Conservation (phyloP, 495 filamentous ascomycete genomes). For the Staphylotrichum tortipilum region DNA sequence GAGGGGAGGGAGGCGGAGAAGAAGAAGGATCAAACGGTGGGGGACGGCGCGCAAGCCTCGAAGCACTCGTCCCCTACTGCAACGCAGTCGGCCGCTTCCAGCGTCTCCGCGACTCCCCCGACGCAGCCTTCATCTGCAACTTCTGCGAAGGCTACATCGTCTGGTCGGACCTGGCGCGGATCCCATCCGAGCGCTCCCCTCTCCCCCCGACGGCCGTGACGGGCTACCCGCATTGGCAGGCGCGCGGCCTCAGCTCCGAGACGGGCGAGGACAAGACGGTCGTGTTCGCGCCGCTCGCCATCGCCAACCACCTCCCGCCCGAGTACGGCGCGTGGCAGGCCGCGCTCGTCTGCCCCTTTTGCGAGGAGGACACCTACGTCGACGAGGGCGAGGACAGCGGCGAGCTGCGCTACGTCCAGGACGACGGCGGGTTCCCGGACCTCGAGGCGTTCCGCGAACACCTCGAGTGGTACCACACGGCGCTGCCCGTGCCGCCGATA, state of each 20-base stretch:
- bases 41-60: constrained; percentile 14
- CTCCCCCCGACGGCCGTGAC: constrained; percentile 1
- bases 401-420: constrained; percentile 34
- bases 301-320: constrained; percentile 41
- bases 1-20: background rate
- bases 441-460: constrained; percentile 36
- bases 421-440: constrained; percentile 34
- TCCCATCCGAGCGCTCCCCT: constrained; percentile 30
- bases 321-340: constrained; percentile 34
- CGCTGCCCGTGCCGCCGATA: constrained; percentile 23
- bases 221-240: constrained; percentile 28
- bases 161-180: constrained; percentile 36
- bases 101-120: constrained; percentile 27
- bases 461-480: constrained; percentile 39
- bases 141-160: constrained; percentile 43
- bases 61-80: constrained; percentile 30
- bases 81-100: constrained; percentile 35
- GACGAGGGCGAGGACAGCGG: constrained; percentile 36
- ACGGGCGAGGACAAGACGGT: constrained; percentile 32
- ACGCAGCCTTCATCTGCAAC: constrained; percentile 42
- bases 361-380: constrained; percentile 40
- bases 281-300: constrained; percentile 40
- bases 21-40: background rate
- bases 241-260: constrained; percentile 9
- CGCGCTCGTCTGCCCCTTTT: constrained; percentile 36